Evolutionary conservation across 495 filamentous ascomycete genomes (phyloP), one percentile per base, ranked within the genome.

Genomic region (Aspergillus egyptiacus): DNA sequence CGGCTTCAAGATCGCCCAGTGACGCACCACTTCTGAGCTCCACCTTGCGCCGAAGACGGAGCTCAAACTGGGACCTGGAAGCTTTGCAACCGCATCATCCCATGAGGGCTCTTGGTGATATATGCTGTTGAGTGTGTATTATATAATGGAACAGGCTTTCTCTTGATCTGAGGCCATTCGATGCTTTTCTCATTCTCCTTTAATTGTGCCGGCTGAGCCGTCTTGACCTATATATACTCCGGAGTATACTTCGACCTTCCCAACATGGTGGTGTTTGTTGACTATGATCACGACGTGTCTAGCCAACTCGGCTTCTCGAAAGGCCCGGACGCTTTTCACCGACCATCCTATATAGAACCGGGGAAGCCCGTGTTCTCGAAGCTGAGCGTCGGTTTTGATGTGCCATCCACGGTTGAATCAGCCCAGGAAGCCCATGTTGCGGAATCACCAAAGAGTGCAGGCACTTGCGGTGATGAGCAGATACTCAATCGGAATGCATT

Each of bases 401-500:
- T 37, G 17, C 15, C 41, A 6, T 15, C 42, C 30, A 23, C 48
- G 31, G 37, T 52, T 11, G 33, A 52, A 14, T 44, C 50, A 6
- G 55, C 47, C 15, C 0, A 50, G 57, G 19, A 44, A 55, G 17
- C 17, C 15, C 44, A 42, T 42, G 39, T 47, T 27, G 46, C 47
- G 48, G 31, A 24, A 19, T 47, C 41, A 20, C 31, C 11, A 10
- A 41, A 52, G 5, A 11, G 33, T 28, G 46, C 47, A 54, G 54
- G 34, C 61, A 53, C 50, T 18, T 23, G 39, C 4, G 45, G 62
- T 35, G 24, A 47, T 14, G 41, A 65, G 37, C 67, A 65, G 51
- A 81, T 80, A 67, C 79, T 73, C 35, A 91, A 89, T 60, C 62
- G 74, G 58, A 85, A 81, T 68, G 72, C 74, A 46, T 83, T 91